A percentile compares a stretch with the other conserved stretches of the same genome.
These are phyloP conservation scores for Emiliania huxleyi DNA, from an alignment of 78 protist species.

Conservation along the genomic window DNA sequence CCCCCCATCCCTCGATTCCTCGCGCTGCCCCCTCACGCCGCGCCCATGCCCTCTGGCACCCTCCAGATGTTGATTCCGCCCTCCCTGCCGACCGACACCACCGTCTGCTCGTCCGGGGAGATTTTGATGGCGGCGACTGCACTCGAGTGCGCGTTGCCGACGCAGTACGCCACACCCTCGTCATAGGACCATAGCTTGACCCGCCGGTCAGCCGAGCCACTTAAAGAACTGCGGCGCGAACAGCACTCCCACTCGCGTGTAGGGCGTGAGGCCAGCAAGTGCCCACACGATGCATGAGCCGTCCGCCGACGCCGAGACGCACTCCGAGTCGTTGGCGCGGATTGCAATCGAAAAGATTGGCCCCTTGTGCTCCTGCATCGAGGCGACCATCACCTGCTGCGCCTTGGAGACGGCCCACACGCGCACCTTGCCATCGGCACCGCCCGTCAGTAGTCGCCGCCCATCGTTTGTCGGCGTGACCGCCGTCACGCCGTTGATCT, in stretches of 20 bases:
- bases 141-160: constrained; percentile 62
- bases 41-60: background rate
- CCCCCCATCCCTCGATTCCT: too few relatives aligned
- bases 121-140: constrained; percentile 4
- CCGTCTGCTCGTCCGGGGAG: constrained; percentile 49
- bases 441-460: constrained; percentile 54
- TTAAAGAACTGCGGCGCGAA: constrained; percentile 53
- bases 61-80: background rate
- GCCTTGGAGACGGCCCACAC: constrained; percentile 60
- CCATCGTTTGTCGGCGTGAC: constrained; percentile 33
- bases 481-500: constrained; percentile 59
- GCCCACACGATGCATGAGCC: constrained; percentile 73
- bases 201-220: constrained; percentile 51
- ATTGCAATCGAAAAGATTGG: constrained; percentile 45
- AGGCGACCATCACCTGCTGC: constrained; percentile 42
- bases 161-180: constrained; percentile 33
- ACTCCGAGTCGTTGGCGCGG: constrained; percentile 46
- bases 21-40: too few relatives aligned
- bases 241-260: constrained; percentile 15
- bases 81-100: constrained; percentile 49
- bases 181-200: constrained; percentile 64
- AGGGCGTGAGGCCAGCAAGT: background rate
- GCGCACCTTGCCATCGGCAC: constrained; percentile 57
- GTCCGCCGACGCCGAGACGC: constrained; percentile 61
- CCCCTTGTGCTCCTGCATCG: constrained; percentile 73